Conservation (phyloP, 139 green algal species). For the Protoeuglena noctilucae region DNA sequence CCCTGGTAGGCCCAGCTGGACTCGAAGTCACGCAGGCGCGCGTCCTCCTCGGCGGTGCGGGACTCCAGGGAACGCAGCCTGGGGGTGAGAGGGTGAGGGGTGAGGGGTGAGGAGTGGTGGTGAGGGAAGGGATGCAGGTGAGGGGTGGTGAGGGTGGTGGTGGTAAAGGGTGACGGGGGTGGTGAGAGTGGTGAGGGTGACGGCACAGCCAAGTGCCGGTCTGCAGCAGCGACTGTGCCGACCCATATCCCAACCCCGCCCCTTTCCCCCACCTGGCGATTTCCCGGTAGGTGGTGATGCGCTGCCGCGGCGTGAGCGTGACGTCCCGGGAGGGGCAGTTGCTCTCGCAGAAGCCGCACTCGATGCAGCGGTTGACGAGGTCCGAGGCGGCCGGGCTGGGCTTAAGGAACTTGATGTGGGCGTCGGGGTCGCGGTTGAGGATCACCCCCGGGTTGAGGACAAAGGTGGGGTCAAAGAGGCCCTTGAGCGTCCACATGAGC, state of each 20-base stretch:
- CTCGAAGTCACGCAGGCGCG: constrained; percentile 43
- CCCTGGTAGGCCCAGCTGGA: constrained; percentile 57
- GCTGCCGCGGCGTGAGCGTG: constrained; percentile 82
- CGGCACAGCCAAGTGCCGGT: too few relatives aligned
- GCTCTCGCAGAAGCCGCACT: constrained; percentile 96
- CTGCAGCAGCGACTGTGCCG: too few relatives aligned
- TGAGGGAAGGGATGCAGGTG: too few relatives aligned
- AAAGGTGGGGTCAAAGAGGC: constrained; percentile 79
- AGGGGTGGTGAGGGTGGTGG: too few relatives aligned
- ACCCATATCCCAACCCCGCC: too few relatives aligned
- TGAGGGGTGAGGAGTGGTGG: too few relatives aligned
- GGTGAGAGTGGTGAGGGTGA: too few relatives aligned
- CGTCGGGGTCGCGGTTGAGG: constrained; percentile 59
- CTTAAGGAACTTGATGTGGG: constrained; percentile 81
- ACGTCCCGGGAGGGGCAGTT: constrained; percentile 88
- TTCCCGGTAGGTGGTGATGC: constrained; percentile 83
- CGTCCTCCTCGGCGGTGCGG: neutral
- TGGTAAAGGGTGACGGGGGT: too few relatives aligned
- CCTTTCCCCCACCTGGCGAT: too few relatives aligned
- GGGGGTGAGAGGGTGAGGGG: neutral
- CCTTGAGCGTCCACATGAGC: constrained; percentile 96
- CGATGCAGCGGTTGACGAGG: constrained; percentile 85
- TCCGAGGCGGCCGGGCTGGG: constrained; percentile 50
- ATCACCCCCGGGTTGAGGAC: constrained; percentile 81
- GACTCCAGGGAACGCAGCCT: neutral